Base-by-base conservation (phyloP, 2,329 filamentous ascomycete species). In the Nakataea oryzae region DNA sequence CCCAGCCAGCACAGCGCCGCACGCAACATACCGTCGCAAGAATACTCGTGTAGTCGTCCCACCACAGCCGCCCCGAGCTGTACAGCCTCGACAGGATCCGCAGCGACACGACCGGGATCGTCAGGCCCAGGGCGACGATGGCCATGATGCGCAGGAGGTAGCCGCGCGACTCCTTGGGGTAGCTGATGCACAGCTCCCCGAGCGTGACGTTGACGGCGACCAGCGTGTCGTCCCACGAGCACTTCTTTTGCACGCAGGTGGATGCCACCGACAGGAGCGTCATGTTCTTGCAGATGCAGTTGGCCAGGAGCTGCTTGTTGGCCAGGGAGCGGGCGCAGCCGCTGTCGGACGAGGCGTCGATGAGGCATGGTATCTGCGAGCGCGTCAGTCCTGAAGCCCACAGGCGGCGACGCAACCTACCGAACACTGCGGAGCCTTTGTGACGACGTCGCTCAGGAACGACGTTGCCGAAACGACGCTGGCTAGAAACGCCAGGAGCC, bases 81-180 rank as follows among this genome's bases (percentile, higher is more conserved):
- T 60, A 60, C 4, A 60, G 41, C 17, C 58, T 60, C 26, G 58
- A 60, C 17, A 60, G 28, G 27, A 60, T 60, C 41, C 58, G n/a
- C 17, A 60, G 3, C 12, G 54, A 3, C 21, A 61, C 30, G 26
- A 64, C 30, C 21, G 61, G 34, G 13, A 64, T 29, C 24, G 58
- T 32, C 4, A 61, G 17, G 26, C 29, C 58, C 8, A 64, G 56
- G 24, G 29, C 13, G 17, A 64, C 12, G 11, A 64, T 56, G 41
- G 63, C 34, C 14, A 64, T 54, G 58, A 60, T 54, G 30, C 57
- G 27, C 14, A 59, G 34, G n/a, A 60, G 28, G 47, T 57, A 17
- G 27, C 58, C 47, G 17, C 58, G 58, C 13, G 47, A 29, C 27
- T 60, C 58, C 6, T 29, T 29, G 8, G 41, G 41, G 58, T 30